Percentiles rank a stretch among this genome's conserved stretches.
Evolutionary conservation across 2,329 filamentous ascomycete genomes (phyloP).

Genomic region (Parastagonospora avenae): DNA sequence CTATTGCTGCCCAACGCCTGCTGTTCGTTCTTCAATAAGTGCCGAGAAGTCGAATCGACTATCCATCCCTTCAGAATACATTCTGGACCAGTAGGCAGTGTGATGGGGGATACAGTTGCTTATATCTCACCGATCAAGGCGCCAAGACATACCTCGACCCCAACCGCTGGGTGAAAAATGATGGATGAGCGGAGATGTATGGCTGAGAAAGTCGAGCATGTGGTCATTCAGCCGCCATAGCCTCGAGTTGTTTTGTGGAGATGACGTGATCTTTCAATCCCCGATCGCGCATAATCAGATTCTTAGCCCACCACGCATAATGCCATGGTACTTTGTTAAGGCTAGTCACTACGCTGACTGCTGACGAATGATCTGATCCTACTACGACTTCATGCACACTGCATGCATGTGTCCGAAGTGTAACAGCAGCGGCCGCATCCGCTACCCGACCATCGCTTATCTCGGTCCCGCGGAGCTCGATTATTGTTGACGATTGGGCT

Average conservation of each 20-base stretch:
- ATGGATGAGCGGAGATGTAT: background rate
- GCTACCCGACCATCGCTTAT: too few relatives aligned
- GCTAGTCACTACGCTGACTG: too few relatives aligned
- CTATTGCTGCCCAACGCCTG: constrained; percentile 2
- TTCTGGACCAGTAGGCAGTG: background rate
- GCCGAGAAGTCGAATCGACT: background rate
- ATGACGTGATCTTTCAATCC: background rate
- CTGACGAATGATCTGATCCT: too few relatives aligned
- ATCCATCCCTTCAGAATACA: background rate
- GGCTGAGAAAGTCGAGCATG: background rate
- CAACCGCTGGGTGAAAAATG: constrained; percentile 5
- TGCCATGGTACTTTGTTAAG: too few relatives aligned
- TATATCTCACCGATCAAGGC: constrained; percentile 20
- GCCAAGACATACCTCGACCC: constrained; percentile 17
- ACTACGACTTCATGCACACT: too few relatives aligned
- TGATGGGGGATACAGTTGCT: background rate
- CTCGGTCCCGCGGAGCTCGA: too few relatives aligned
- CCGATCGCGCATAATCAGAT: too few relatives aligned
- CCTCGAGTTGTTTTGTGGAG: background rate
- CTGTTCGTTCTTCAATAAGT: background rate
- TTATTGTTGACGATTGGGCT: too few relatives aligned
- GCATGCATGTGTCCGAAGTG: too few relatives aligned
- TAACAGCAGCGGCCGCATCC: too few relatives aligned
- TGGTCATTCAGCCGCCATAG: background rate
- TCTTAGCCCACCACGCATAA: too few relatives aligned